A percentile compares a stretch with the other conserved stretches of the same genome.
Evolutionary conservation across 2,329 filamentous ascomycete species (phyloP).

Genomic region (Sporothrix euskadiensis): DNA sequence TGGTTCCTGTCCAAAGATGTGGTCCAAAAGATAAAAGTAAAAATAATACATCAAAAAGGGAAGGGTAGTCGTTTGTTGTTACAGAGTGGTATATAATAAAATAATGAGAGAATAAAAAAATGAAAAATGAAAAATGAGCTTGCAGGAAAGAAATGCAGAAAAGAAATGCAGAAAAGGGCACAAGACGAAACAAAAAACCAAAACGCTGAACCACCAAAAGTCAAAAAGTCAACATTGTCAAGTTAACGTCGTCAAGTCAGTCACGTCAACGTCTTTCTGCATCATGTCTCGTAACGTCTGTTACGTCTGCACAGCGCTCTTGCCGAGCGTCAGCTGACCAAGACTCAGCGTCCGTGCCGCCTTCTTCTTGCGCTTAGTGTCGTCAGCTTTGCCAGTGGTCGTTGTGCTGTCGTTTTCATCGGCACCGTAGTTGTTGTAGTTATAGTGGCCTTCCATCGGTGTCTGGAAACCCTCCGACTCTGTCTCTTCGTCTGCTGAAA

Average conservation of each 20-base stretch:
- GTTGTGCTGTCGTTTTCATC: constrained; percentile 35
- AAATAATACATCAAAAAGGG: constrained; percentile 3
- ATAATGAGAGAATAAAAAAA: constrained; percentile 7
- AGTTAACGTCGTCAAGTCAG: background rate
- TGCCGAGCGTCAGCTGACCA: constrained; percentile 54
- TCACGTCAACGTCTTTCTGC: background rate
- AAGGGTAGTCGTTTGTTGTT: constrained; percentile 9
- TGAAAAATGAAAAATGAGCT: background rate
- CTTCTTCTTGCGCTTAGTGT: constrained; percentile 46
- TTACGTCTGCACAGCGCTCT: constrained; percentile 28
- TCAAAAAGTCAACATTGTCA: constrained; percentile 11
- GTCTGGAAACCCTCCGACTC: constrained; percentile 45
- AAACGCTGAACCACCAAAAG: background rate
- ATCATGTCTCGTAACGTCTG: constrained; percentile 8
- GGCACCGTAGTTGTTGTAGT: constrained; percentile 28
- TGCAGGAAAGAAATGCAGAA: background rate
- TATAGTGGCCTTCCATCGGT: constrained; percentile 38
- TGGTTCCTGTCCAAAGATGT: background rate
- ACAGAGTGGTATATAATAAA: constrained; percentile 15
- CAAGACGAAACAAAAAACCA: background rate
- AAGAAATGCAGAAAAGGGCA: background rate
- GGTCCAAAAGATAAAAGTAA: background rate
- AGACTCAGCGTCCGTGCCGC: constrained; percentile 66
- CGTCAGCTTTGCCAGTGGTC: constrained; percentile 27
- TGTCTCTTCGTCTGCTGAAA: constrained; percentile 35